Percentiles rank a stretch among this genome's conserved stretches.
Evolutionary conservation across 2,329 filamentous ascomycete genomes (phyloP).

Genomic region (Penicillium rolfsii): DNA sequence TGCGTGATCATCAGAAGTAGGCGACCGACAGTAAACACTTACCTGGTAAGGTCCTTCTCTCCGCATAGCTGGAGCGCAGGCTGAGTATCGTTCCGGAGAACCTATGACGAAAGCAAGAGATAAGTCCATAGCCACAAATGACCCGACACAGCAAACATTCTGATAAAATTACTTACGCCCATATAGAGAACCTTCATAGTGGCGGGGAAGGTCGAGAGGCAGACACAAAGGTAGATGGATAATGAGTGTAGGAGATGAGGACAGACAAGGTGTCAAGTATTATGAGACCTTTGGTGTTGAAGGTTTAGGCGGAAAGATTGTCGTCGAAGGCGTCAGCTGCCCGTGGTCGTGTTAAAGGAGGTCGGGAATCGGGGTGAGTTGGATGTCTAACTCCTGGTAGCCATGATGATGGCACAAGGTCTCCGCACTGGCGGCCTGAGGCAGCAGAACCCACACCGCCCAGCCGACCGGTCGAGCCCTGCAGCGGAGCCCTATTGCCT

Average conservation of each 20-base stretch:
- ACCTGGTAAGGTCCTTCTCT: constrained; percentile 72
- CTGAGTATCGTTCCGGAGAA: constrained; percentile 77
- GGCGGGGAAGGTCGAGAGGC: constrained; percentile 32
- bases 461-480: constrained; percentile 17
- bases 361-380: constrained; percentile 1
- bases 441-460: constrained; percentile 21
- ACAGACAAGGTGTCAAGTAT: background rate
- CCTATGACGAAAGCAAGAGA: constrained; percentile 52
- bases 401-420: constrained; percentile 16
- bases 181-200: constrained; percentile 88
- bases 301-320: constrained; percentile 3
- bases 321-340: constrained; percentile 4
- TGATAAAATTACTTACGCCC: constrained; percentile 63
- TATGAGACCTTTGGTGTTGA: background rate
- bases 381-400: constrained; percentile 19
- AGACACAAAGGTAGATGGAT: constrained; percentile 9
- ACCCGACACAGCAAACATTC: constrained; percentile 1
- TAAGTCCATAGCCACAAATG: background rate
- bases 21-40: constrained; percentile 10
- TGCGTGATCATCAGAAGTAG: background rate
- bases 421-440: constrained; percentile 22
- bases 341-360: constrained; percentile 2
- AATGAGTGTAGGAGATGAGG: background rate
- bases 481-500: constrained; percentile 18
- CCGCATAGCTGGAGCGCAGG: constrained; percentile 75